Conservation (phyloP, 2,329 filamentous ascomycete species). For the Teratosphaeriaceae sp. region DNA sequence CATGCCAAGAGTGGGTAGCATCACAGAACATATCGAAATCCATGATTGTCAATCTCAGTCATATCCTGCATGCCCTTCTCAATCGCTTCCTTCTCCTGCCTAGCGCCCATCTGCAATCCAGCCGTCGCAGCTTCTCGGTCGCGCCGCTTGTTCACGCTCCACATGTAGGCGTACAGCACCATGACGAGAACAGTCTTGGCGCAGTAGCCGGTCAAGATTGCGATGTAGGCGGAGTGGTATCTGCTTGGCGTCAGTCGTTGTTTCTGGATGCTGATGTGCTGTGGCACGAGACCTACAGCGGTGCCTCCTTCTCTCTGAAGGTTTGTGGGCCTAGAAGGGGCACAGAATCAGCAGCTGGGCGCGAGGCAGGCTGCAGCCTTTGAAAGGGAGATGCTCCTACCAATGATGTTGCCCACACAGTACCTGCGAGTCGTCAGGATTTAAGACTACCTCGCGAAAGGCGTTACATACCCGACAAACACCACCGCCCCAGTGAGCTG, state of each 20-base stretch:
- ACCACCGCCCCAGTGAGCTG: constrained; percentile 45
- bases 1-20: no score
- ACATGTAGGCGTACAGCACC: constrained; percentile 52
- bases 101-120: constrained; percentile 27
- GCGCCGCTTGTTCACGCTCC: constrained; percentile 46
- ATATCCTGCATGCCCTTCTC: constrained; percentile 49
- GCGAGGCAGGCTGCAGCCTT: no score
- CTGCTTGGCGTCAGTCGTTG: neutral
- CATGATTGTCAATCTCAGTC: constrained; percentile 34
- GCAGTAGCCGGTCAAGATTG: constrained; percentile 51
- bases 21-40: constrained; percentile 2
- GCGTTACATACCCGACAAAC: no score
- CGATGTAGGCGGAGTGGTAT: constrained; percentile 46
- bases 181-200: constrained; percentile 47
- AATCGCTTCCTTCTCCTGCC: constrained; percentile 45
- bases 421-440: neutral
- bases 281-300: constrained; percentile 19
- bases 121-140: constrained; percentile 39
- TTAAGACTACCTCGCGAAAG: no score
- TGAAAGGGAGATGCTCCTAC: no score
- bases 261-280: neutral
- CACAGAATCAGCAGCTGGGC: no score
- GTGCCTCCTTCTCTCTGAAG: constrained; percentile 44
- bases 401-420: constrained; percentile 37
- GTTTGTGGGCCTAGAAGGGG: constrained; percentile 50